phyloP scores from a whole-genome alignment of 805 yeast genomes.

The Cephaloascus fragrans region DNA sequence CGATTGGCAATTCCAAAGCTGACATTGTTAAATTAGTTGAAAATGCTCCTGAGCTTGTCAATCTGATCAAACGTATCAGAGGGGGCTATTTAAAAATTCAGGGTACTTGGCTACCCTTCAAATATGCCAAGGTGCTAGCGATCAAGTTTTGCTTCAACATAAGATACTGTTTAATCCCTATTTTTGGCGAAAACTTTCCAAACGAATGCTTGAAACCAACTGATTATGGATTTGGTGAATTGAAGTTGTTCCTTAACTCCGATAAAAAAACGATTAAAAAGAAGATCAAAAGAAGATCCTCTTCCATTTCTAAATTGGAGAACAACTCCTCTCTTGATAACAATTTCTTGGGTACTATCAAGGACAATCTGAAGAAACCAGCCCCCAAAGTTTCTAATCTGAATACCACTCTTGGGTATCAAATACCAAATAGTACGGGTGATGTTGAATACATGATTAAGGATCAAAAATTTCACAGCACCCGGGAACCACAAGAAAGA shows the following conservation, averaged over 20 bases:
- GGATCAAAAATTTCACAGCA: no score
- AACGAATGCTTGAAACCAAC: constrained; percentile 47
- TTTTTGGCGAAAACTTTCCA: constrained; percentile 69
- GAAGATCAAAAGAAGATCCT: background rate
- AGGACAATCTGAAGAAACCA: no score
- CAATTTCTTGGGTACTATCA: background rate
- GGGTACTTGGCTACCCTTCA: constrained; percentile 86
- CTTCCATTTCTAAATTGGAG: background rate
- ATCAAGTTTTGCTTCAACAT: constrained; percentile 69
- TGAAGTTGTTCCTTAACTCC: constrained; percentile 23
- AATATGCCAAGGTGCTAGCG: constrained; percentile 59
- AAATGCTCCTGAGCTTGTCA: constrained; percentile 53
- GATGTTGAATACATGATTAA: no score
- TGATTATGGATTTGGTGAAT: constrained; percentile 58
- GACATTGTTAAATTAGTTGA: constrained; percentile 69
- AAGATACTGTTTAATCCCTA: constrained; percentile 64
- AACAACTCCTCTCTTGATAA: background rate
- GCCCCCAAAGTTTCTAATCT: no score
- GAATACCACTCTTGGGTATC: no score
- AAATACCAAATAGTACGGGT: no score
- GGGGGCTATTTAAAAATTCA: constrained; percentile 91
- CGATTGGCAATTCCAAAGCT: constrained; percentile 58
- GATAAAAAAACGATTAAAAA: background rate
- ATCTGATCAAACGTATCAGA: constrained; percentile 60
- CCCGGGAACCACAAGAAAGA: no score